Evolutionary conservation across 805 yeast species (phyloP).

Genomic region (Sugiyamaella qingdaonensis): DNA sequence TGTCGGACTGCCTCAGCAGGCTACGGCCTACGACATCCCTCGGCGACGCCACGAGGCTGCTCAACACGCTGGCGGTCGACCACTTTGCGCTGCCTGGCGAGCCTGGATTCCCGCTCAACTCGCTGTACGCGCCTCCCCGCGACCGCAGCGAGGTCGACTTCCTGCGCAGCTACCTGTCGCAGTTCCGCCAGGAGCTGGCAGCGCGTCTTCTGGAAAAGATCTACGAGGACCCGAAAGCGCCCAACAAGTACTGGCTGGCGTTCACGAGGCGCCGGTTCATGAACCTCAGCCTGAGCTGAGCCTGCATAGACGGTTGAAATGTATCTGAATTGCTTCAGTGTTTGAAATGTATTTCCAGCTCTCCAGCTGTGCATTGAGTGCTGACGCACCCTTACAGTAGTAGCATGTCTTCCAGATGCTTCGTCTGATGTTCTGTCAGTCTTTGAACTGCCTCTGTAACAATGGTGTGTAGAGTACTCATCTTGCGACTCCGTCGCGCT

Average conservation of each 20-base stretch:
- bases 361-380: no score
- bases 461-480: no score
- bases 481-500: no score
- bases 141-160: constrained; percentile 74
- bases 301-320: not conserved
- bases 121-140: constrained; percentile 67
- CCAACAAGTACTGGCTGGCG: constrained; percentile 93
- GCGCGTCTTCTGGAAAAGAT: constrained; percentile 71
- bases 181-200: constrained; percentile 92
- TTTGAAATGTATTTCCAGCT: not conserved
- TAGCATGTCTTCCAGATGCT: no score
- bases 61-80: constrained; percentile 83
- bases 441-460: no score
- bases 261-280: constrained; percentile 92
- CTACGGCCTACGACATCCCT: constrained; percentile 47
- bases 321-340: not conserved
- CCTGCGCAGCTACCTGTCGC: constrained; percentile 76
- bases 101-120: constrained; percentile 86
- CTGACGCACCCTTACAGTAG: no score
- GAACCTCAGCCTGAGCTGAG: constrained; percentile 69
- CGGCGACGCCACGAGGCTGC: constrained; percentile 40
- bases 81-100: constrained; percentile 93
- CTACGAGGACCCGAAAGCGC: constrained; percentile 55
- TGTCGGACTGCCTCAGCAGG: constrained; percentile 76
- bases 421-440: no score